Conservation (phyloP, 768 basidiomycete genomes). For the Kwoniella heveanensis region DNA sequence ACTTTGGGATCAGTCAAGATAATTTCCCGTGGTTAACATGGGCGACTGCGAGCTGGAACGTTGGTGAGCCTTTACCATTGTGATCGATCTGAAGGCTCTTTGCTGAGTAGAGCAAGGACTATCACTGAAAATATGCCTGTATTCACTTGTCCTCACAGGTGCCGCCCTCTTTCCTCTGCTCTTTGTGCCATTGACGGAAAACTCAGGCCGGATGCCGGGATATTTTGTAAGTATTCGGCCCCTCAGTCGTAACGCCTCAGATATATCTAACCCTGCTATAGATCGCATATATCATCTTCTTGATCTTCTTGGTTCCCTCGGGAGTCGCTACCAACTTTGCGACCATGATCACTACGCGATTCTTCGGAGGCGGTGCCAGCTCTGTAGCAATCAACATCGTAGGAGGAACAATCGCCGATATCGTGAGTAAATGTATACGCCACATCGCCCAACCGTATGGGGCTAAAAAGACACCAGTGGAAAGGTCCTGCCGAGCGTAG, state of each 20-base stretch:
- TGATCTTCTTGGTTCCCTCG: constrained; percentile 18
- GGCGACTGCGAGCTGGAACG: constrained; percentile 20
- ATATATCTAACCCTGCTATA: not conserved
- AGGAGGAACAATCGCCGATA: constrained; percentile 27
- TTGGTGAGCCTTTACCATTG: constrained; percentile 8
- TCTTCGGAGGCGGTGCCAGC: constrained; percentile 19
- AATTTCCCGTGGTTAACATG: constrained; percentile 9
- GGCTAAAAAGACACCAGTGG: not conserved
- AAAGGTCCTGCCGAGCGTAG: constrained; percentile 17
- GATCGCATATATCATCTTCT: constrained; percentile 20
- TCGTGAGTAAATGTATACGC: constrained; percentile 3
- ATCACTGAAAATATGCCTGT: too few relatives aligned
- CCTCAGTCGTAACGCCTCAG: not conserved
- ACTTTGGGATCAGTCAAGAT: constrained; percentile 9
- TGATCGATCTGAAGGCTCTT: not conserved
- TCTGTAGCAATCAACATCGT: constrained; percentile 21
- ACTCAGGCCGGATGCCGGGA: constrained; percentile 19
- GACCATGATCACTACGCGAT: constrained; percentile 16
- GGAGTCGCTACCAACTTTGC: constrained; percentile 13
- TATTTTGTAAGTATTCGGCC: constrained; percentile 11
- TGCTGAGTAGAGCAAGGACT: too few relatives aligned
- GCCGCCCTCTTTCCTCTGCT: constrained; percentile 8
- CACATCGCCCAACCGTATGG: too few relatives aligned
- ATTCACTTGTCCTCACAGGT: not conserved
- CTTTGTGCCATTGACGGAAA: constrained; percentile 19